Evolutionary conservation across 1,284 basidiomycete species (phyloP), one percentile per base, ranked within the genome.

Genomic region (Boletus mariae): DNA sequence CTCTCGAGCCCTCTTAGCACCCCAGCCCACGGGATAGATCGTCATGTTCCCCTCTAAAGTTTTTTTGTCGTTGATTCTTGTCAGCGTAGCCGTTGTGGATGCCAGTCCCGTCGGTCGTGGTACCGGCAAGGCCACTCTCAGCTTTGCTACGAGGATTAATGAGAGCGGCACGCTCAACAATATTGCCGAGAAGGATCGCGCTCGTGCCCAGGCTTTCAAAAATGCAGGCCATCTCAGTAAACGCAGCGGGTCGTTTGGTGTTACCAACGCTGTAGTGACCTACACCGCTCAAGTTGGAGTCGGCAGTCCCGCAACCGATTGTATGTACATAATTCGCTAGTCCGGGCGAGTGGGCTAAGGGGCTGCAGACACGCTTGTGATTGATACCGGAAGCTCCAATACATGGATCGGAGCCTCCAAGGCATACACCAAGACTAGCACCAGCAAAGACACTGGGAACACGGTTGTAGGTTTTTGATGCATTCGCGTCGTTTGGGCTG

Each of bases 281-380:
- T 76, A 74, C 62, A 65, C 65, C 10, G 64, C 69, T 15, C 60
- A 66, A 4, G 69, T 74, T 47, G 75, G 76, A 35, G 71, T 80
- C 25, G 79, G 77, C 10, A 67, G 52, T 52, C 76, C 77, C 8
- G 60, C 77, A 2, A 75, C 73, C 9, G 71, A 50, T 75, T 83
- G 47, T 71, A 41, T 4, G 54, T 51, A 11, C 15, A 41, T 48
- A 13, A 31, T 25, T 48, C n/a, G 15, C 17, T 12, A 4, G 2
- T 28, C 38, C 11, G 13, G 25, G 37, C 5, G 20, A 20, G 15
- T 11, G 17, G 13, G 17, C 37, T 31, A 9, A 48, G 10, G 20
- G 8, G 25, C 12, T 6, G 10, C 15, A 52, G 51, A 52, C 13
- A 52, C 45, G 9, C 32, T 52, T n/a, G 12, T 44, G 17, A 25